Percentiles rank a stretch among this genome's conserved stretches.
phyloP scores from a whole-genome alignment of 257 asterid species.

The Mitragyna speciosa region DNA sequence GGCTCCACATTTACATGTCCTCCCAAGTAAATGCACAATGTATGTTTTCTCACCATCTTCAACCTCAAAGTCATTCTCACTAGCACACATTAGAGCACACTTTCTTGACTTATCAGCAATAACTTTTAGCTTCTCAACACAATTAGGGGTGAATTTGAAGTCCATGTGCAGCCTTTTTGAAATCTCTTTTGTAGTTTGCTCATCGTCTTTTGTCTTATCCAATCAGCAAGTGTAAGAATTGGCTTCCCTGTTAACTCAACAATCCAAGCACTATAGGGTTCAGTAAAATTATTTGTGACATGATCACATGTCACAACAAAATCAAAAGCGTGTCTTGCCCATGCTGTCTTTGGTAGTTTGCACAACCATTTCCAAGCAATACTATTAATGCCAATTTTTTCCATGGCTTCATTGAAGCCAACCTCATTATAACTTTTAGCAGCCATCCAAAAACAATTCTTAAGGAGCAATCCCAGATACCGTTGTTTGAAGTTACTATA shows the following conservation, averaged over 20 bases:
- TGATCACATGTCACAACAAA: background rate
- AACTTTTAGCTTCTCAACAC: background rate
- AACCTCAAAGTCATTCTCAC: background rate
- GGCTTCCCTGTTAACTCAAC: background rate
- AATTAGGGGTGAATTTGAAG: background rate
- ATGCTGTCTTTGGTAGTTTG: background rate
- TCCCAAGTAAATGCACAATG: background rate
- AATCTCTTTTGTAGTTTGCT: background rate
- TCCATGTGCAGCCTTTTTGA: background rate
- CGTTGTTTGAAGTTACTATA: background rate
- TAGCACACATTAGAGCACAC: background rate
- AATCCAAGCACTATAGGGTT: background rate
- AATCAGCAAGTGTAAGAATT: background rate
- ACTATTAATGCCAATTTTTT: background rate
- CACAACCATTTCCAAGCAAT: background rate
- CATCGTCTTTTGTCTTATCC: background rate
- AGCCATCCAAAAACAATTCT: background rate
- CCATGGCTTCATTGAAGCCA: background rate
- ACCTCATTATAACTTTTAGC: background rate
- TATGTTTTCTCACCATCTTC: background rate
- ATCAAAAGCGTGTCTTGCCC: conserved; percentile 14
- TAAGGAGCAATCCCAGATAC: background rate
- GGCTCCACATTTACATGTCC: background rate
- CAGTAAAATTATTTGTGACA: background rate
- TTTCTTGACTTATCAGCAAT: background rate